Base-by-base conservation (phyloP, 129 eudicot genomes). In the Escallonia rubra region DNA sequence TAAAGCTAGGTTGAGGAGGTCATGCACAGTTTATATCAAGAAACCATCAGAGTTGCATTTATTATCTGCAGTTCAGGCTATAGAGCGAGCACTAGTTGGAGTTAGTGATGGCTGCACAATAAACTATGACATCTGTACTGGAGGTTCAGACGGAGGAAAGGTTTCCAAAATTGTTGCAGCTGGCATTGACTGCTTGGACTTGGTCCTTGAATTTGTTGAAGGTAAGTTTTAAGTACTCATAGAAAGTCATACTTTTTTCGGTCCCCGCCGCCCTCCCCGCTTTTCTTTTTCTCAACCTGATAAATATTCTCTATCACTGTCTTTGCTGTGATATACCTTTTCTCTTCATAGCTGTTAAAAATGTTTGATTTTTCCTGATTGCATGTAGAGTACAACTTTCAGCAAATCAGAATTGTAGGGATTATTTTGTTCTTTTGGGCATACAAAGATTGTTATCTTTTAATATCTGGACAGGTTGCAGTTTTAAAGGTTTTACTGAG, bases 131-230 rank as follows among this genome's bases (percentile, higher is more conserved):
- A 65, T 92, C 68, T 55, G 50, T 71, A 57, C 75, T 4, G 92
- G 82, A 61, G 67, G 54, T 80, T 68, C 67, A 23, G 65, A 71
- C 50, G 94, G 87, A 41, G 98, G 90, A 62, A 78, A 64, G 15
- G 95, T 77, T 57, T 82, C 99, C 39, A 72, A 82, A 10, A 42
- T 71, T 74, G 95, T 89, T 76, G 96, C 95, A 68, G 96, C 92
- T 61, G 92, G 95, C 61, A 67, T 93, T 84, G 92, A 86, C 75
- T 83, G 90, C 76, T 78, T 93, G 63, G 99, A 86, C 78, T 74
- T 87, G 78, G 62, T 93, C 75, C 87, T 93, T 62, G 99, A 89
- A 75, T 86, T 73, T 71, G 86, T 81, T 55, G 79, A 84, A 76
- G 99, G 98, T 83, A 88, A 74, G 56, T 41, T 40, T 59, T 49